Percentiles rank a stretch among this genome's conserved stretches.
phyloP scores from a whole-genome alignment of 352 stramenopile genomes.

The Phytopythium boreale region DNA sequence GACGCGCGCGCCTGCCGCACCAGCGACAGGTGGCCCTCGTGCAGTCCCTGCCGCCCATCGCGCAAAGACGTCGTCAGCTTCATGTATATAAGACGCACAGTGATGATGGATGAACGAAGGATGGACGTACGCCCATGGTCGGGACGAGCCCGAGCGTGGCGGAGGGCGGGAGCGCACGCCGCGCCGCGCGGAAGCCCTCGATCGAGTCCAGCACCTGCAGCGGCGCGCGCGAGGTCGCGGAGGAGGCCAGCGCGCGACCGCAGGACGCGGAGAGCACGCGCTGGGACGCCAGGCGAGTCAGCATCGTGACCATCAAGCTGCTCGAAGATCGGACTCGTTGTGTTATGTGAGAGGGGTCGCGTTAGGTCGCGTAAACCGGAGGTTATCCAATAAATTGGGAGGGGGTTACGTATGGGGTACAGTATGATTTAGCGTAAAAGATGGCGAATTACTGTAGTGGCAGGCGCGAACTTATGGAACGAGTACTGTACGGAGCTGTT shows the following conservation, averaged over 20 bases:
- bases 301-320: background rate
- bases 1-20: slow-evolving; percentile 82
- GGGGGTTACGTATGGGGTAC: too few species aligned
- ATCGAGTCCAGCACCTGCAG: slow-evolving; percentile 61
- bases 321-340: background rate
- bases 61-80: background rate
- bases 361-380: too few species aligned
- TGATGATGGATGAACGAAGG: background rate
- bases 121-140: slow-evolving; percentile 94
- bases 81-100: background rate
- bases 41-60: slow-evolving; percentile 74
- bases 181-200: slow-evolving; percentile 43
- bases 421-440: too few species aligned
- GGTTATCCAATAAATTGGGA: background rate
- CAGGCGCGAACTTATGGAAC: too few species aligned
- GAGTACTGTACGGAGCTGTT: too few species aligned
- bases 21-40: slow-evolving; percentile 94
- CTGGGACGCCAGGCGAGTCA: background rate
- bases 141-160: slow-evolving; percentile 95
- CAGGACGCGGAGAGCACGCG: background rate
- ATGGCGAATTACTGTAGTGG: too few species aligned
- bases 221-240: background rate
- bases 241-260: background rate
- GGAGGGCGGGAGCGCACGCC: slow-evolving; percentile 38
- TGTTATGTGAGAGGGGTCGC: too few species aligned